These are phyloP conservation scores for Huiozyma naganishii DNA, from an alignment of 805 yeast species.

Conservation along the genomic window DNA sequence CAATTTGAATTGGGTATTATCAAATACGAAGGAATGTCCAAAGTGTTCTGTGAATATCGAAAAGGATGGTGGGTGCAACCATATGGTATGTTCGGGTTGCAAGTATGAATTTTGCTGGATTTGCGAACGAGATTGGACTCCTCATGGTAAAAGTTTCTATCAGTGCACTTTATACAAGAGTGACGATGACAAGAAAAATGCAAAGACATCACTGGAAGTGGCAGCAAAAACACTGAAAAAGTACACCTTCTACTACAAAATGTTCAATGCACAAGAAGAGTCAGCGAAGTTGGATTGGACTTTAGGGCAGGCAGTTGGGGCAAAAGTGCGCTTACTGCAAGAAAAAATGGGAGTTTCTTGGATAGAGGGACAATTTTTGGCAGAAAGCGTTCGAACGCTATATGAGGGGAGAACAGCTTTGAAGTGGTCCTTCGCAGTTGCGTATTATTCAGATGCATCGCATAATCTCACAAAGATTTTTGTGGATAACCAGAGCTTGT, in stretches of 20 bases:
- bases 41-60: constrained; percentile 72
- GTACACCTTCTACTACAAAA: constrained; percentile 64
- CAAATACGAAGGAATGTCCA: constrained; percentile 81
- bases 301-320: constrained; percentile 52
- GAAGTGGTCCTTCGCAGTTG: constrained; percentile 85
- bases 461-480: constrained; percentile 49
- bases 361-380: constrained; percentile 79
- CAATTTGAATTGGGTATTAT: constrained; percentile 75
- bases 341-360: constrained; percentile 57
- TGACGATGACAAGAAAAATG: constrained; percentile 23
- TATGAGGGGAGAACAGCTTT: constrained; percentile 62
- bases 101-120: constrained; percentile 85
- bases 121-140: constrained; percentile 66
- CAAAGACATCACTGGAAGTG: constrained; percentile 19
- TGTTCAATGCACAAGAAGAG: constrained; percentile 64
- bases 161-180: constrained; percentile 54
- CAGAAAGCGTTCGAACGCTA: constrained; percentile 57
- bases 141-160: constrained; percentile 54
- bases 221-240: constrained; percentile 37
- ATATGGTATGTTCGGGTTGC: constrained; percentile 83
- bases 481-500: constrained; percentile 57
- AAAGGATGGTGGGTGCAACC: constrained; percentile 95
- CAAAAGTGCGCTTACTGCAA: constrained; percentile 54
- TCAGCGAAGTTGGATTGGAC: constrained; percentile 64
- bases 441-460: constrained; percentile 47